Base-by-base conservation (phyloP, 169 alveolate species). In the Plasmodium ovale region DNA sequence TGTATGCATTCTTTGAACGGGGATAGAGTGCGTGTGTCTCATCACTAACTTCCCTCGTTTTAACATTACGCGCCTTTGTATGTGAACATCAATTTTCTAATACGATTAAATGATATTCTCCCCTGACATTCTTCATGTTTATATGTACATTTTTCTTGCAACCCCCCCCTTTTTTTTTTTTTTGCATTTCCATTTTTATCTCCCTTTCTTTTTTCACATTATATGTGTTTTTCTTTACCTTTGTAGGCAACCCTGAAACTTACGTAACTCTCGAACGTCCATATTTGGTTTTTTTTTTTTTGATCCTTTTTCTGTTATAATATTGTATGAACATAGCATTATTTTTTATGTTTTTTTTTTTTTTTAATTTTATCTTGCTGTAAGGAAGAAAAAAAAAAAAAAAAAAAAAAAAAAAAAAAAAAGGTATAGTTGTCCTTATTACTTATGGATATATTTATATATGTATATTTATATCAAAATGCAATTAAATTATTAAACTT, bases 211-310 rank as follows among this genome's bases (percentile, higher is more conserved):
- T 58, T 58, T 58, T 23, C 6, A 27, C n/a, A 58, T 47, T 21
- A 23, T 65, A 27, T 47, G 54, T 23, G 1, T 29, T 51, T 10
- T 59, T 73, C 59, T 73, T 39, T 62, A n/a, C 35, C 47, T 54
- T 53, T 69, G 35, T 72, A 79, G 89, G 89, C 89, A 79, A 16
- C 89, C n/a, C 79, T 79, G 35, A 79, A 79, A 47, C 89, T 64
- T 29, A 49, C 82, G 1, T 79, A 79, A 65, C 25, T 10, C 21
- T 31, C 49, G 14, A 23, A 29, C 7, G 21, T 31, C 59, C 37
- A 21, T 44, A 59, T 39, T n/a, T 29, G 33, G 27, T 35, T 25
- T 49, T 58, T 56, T n/a, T 59, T 21, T 58, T 54, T 73, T 73
- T 23, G 25, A 35, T 16, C 44, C 29, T 27, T 72, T 31, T 4